Base-by-base conservation (phyloP, 2,329 filamentous ascomycete genomes). In the Curvularia spicifera region DNA sequence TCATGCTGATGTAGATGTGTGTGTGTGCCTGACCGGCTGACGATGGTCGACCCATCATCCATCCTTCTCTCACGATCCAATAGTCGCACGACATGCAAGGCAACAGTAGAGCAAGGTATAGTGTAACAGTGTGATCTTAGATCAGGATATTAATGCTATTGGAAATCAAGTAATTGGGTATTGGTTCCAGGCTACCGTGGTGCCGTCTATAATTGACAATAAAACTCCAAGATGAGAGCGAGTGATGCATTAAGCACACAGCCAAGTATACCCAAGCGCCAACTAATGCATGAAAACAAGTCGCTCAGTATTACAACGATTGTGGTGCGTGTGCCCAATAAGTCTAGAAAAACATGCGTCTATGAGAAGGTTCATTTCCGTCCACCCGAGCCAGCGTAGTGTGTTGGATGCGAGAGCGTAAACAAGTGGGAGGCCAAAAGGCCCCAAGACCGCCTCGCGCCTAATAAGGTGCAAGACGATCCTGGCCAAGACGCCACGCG, bases 331-430 rank as follows among this genome's bases (percentile, higher is more conserved):
- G 51, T 67, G 58, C 63, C 64, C 57, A 61, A 61, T 58, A 61
- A 49, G 22, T 45, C 49, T 31, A 46, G 26, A 46, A 56, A 68
- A 68, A 56, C 59, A 73, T 63, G 65, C 69, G 65, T 66, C 67
- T 69, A 73, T 64, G 60, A 56, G 60, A 56, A 56, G 57, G 48
- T 53, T 67, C 61, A 63, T 68, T 42, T 71, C 69, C 71, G 56
- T 72, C 62, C 69, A 76, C 73, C 69, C 73, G 73, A 69, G 63
- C 74, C 73, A 69, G 74, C 74, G 72, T 54, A 39, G 72, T 75
- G 73, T 74, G 72, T 72, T 65, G 68, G 63, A 63, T 54, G 53
- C 59, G 62, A 51, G 57, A 64, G 65, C 60, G 62, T 68, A 62
- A 63, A 57, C 60, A 48, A 35, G 47, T 66, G 28, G 8, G 61